Percentiles rank a stretch among this genome's conserved stretches.
These are phyloP conservation scores for Fusarium nisikadoi DNA, from an alignment of 2,329 filamentous ascomycete species.

Conservation along the genomic window DNA sequence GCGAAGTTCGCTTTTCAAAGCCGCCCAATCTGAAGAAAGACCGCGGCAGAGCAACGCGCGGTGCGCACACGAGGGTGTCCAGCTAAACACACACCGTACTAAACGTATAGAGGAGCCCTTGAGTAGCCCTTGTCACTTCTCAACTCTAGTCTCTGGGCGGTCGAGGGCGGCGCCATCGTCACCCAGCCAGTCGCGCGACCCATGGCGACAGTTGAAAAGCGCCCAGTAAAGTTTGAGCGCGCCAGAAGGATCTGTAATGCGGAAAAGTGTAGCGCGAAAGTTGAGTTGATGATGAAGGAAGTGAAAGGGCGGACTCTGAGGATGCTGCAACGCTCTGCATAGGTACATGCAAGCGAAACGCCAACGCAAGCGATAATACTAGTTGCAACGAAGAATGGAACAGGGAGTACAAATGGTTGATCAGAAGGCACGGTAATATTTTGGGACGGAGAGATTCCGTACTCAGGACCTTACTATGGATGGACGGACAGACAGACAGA, in stretches of 20 bases:
- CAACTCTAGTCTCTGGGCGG: slow-evolving; percentile 29
- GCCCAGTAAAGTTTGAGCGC: slow-evolving; percentile 27
- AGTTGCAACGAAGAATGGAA: slow-evolving; percentile 8
- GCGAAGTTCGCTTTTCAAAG: slow-evolving; percentile 16
- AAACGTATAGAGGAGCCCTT: background rate
- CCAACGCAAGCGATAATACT: slow-evolving; percentile 15
- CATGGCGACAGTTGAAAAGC: slow-evolving; percentile 23
- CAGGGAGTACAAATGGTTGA: slow-evolving; percentile 6
- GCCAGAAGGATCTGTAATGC: slow-evolving; percentile 28
- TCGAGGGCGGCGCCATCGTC: slow-evolving; percentile 26
- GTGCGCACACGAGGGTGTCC: background rate
- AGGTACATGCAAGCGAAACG: slow-evolving; percentile 4
- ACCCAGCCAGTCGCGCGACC: slow-evolving; percentile 30
- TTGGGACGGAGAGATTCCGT: slow-evolving; percentile 29
- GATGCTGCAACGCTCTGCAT: slow-evolving; percentile 1
- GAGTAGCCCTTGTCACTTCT: slow-evolving; percentile 23
- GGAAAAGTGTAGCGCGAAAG: slow-evolving; percentile 1
- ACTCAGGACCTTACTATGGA: background rate
- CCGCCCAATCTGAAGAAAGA: slow-evolving; percentile 22
- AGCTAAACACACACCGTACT: slow-evolving; percentile 15
- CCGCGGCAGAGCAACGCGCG: slow-evolving; percentile 27
- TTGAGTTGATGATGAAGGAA: background rate
- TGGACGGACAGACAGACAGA: background rate
- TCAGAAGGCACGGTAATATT: background rate
- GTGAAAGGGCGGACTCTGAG: background rate